phyloP scores from a whole-genome alignment of 768 basidiomycete species.

The Tulasnella sp. region DNA sequence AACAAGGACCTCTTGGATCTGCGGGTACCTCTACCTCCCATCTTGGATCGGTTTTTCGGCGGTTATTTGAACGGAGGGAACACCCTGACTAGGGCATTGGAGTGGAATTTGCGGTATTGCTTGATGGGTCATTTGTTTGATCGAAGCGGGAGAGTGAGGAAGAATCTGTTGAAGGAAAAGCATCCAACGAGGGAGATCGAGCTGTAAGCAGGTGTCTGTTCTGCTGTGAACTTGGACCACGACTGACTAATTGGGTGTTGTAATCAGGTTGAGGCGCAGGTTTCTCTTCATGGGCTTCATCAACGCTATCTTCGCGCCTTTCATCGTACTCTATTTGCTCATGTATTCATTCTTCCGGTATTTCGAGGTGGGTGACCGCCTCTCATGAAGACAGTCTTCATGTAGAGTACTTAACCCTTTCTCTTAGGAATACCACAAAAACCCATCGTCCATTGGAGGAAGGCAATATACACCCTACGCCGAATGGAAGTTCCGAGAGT shows the following conservation, averaged over 20 bases:
- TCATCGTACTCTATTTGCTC: conserved; percentile 92
- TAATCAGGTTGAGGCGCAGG: conserved; percentile 64
- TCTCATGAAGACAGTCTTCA: background rate
- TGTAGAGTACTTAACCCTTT: background rate
- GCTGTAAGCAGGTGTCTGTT: background rate
- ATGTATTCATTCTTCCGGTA: conserved; percentile 99
- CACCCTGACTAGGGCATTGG: conserved; percentile 81
- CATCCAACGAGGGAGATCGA: conserved; percentile 46
- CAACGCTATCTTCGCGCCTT: conserved; percentile 93
- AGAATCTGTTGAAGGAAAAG: conserved; percentile 84
- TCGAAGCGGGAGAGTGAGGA: conserved; percentile 79
- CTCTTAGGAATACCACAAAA: conserved; percentile 92
- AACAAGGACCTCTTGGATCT: conserved; percentile 95
- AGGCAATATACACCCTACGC: conserved; percentile 92
- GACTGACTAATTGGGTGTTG: background rate
- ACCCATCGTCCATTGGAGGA: conserved; percentile 90
- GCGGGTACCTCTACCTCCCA: conserved; percentile 67
- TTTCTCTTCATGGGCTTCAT: conserved; percentile 97
- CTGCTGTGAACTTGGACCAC: background rate
- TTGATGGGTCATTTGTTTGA: conserved; percentile 95
- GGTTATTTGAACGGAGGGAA: conserved; percentile 56
- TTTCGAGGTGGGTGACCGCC: conserved; percentile 70
- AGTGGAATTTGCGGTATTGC: conserved; percentile 97
- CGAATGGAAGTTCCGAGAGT: conserved; percentile 98
- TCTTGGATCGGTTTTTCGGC: conserved; percentile 51